Percentiles rank a stretch among this genome's conserved stretches.
These are phyloP conservation scores for Fomes fomentarius DNA, from an alignment of 1,284 basidiomycete species.

Conservation along the genomic window DNA sequence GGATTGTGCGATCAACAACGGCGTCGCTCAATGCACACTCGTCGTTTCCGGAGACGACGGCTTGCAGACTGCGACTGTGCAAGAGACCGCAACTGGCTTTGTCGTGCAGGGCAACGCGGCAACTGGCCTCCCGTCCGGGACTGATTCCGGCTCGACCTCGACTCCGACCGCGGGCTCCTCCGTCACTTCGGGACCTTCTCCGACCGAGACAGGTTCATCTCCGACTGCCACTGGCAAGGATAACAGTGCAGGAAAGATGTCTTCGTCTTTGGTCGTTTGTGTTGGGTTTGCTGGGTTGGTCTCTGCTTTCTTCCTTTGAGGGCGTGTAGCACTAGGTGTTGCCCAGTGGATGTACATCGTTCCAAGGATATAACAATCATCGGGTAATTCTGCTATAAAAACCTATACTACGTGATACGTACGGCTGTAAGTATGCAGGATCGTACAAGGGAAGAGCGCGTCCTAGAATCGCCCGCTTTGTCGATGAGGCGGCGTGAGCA, in stretches of 20 bases:
- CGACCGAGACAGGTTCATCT: background rate
- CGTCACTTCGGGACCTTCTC: background rate
- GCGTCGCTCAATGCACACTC: slow-evolving; percentile 30
- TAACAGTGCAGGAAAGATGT: slow-evolving; percentile 13
- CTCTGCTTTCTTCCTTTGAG: slow-evolving; percentile 17
- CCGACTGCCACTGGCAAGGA: slow-evolving; percentile 1
- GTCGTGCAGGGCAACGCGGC: slow-evolving; percentile 27
- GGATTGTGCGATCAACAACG: slow-evolving; percentile 28
- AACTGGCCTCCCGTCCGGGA: background rate
- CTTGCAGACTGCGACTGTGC: slow-evolving; percentile 8
- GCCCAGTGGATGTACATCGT: background rate
- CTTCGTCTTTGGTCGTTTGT: slow-evolving; percentile 5
- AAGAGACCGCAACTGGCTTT: slow-evolving; percentile 28
- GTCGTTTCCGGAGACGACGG: slow-evolving; percentile 17
- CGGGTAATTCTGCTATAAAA: no score
- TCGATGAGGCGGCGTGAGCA: background rate
- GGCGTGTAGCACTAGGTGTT: background rate
- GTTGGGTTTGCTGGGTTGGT: slow-evolving; percentile 17
- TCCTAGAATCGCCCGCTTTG: background rate
- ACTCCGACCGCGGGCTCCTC: slow-evolving; percentile 10
- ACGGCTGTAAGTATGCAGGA: no score
- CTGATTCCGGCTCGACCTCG: background rate
- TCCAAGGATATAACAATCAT: no score
- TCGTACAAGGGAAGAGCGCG: background rate
- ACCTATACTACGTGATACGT: no score